Conservation (phyloP, 1,284 basidiomycete genomes). For the Leccinum griseonigrum region DNA sequence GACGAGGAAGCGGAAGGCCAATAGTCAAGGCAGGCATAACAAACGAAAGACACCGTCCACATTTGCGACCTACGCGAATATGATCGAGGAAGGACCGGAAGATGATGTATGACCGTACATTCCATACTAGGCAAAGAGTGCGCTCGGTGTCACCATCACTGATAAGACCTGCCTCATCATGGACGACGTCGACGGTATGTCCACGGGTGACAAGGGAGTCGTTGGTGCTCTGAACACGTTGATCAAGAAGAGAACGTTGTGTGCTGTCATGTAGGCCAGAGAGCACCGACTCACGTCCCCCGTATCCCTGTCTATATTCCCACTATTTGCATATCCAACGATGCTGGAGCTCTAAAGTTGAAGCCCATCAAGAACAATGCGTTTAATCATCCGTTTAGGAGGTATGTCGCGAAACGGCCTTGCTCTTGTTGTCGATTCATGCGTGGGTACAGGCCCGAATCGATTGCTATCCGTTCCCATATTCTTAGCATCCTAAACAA, state of each 20-base stretch:
- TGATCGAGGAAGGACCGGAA: too few relatives aligned
- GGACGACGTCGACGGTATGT: conserved; percentile 99
- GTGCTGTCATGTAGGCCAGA: background rate
- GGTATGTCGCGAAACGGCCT: conserved; percentile 43
- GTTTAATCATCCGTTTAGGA: conserved; percentile 74
- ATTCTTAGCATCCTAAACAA: conserved; percentile 89
- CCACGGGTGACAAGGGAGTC: conserved; percentile 94
- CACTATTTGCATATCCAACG: conserved; percentile 98
- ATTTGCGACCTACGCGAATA: too few relatives aligned
- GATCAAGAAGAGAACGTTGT: conserved; percentile 91
- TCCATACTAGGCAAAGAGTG: conserved; percentile 53
- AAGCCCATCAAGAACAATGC: conserved; percentile 81
- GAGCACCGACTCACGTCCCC: background rate
- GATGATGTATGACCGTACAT: too few relatives aligned
- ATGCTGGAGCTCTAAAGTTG: conserved; percentile 83
- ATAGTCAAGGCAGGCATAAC: too few relatives aligned
- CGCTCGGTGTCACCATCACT: conserved; percentile 69
- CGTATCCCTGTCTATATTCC: conserved; percentile 62
- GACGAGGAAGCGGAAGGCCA: too few relatives aligned
- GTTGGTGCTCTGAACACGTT: conserved; percentile 90
- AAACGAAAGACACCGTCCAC: too few relatives aligned
- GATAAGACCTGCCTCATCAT: conserved; percentile 90
- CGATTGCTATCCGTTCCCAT: conserved; percentile 73
- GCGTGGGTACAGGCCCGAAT: conserved; percentile 61
- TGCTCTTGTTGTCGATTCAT: conserved; percentile 3